These are phyloP conservation scores for Kwoniella mangroviensis DNA, from an alignment of 768 basidiomycete genomes.

Conservation along the genomic window DNA sequence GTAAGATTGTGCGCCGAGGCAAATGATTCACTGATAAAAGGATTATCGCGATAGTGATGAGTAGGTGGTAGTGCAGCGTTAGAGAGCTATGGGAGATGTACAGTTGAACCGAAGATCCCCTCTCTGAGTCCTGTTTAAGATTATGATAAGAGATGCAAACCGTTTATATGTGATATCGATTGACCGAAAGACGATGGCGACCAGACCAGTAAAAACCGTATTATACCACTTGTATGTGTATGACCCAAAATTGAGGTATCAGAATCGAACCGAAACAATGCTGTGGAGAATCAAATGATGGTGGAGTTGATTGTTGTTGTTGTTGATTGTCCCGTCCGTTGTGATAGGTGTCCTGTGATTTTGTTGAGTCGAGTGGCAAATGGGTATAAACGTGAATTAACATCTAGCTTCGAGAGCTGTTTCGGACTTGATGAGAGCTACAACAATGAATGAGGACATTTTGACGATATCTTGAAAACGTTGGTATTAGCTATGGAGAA, in stretches of 20 bases:
- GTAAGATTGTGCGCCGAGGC: not conserved
- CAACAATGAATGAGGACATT: conserved; percentile 17
- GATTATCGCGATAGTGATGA: not conserved
- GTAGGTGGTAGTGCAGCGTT: not conserved
- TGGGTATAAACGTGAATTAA: conserved; percentile 4
- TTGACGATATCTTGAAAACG: not conserved
- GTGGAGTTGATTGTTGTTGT: conserved; percentile 1
- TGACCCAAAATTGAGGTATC: not conserved
- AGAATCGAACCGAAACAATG: conserved; percentile 2
- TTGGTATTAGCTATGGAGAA: conserved; percentile 1
- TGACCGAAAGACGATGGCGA: not conserved
- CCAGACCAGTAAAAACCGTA: not conserved
- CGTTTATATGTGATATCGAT: not conserved
- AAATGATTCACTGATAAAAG: not conserved
- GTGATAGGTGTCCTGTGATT: conserved; percentile 1
- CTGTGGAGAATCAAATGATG: not conserved
- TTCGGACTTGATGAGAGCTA: conserved; percentile 2
- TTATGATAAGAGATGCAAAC: not conserved
- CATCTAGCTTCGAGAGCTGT: conserved; percentile 18
- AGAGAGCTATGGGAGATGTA: not conserved
- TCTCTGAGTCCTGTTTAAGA: not conserved
- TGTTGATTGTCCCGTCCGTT: not conserved
- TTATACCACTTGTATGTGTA: conserved; percentile 13
- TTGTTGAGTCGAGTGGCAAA: conserved; percentile 16
- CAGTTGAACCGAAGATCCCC: not conserved